A percentile compares a stretch with the other conserved stretches of the same genome.
These are phyloP conservation scores for Chrysochromulina parva DNA, from an alignment of 78 protist species.

Conservation along the genomic window DNA sequence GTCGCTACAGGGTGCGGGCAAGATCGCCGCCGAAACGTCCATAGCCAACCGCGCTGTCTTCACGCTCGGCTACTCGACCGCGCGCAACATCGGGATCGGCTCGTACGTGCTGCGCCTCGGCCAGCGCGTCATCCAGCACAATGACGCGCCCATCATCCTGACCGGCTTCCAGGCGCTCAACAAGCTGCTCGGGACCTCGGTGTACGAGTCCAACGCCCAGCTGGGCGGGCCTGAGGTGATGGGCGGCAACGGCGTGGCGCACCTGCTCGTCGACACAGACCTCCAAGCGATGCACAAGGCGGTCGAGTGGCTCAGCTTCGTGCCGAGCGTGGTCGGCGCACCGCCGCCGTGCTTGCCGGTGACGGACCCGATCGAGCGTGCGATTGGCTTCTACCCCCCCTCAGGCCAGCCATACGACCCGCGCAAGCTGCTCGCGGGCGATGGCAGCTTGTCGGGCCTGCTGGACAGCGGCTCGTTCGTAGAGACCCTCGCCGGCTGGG, in stretches of 20 bases:
- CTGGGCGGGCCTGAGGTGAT: slow-evolving; percentile 92
- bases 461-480: slow-evolving; percentile 83
- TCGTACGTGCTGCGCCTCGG: slow-evolving; percentile 97
- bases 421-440: slow-evolving; percentile 78
- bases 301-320: slow-evolving; percentile 84
- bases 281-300: slow-evolving; percentile 69
- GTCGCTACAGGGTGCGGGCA: slow-evolving; percentile 90
- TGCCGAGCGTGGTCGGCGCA: slow-evolving; percentile 58
- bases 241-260: slow-evolving; percentile 95
- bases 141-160: slow-evolving; percentile 85
- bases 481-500: slow-evolving; percentile 94
- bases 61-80: slow-evolving; percentile 87
- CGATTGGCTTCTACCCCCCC: slow-evolving; percentile 68
- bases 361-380: neutral
- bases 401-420: slow-evolving; percentile 76
- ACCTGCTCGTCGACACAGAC: slow-evolving; percentile 75
- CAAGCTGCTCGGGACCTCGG: slow-evolving; percentile 77
- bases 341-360: neutral
- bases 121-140: slow-evolving; percentile 69
- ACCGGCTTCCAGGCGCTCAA: slow-evolving; percentile 96
- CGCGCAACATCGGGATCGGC: slow-evolving; percentile 97
- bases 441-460: slow-evolving; percentile 65
- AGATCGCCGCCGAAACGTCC: slow-evolving; percentile 97
- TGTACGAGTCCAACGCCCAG: slow-evolving; percentile 91
- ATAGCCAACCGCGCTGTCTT: slow-evolving; percentile 87